phyloP scores from a whole-genome alignment of 345 rosid species.

The Linum trigynum region DNA sequence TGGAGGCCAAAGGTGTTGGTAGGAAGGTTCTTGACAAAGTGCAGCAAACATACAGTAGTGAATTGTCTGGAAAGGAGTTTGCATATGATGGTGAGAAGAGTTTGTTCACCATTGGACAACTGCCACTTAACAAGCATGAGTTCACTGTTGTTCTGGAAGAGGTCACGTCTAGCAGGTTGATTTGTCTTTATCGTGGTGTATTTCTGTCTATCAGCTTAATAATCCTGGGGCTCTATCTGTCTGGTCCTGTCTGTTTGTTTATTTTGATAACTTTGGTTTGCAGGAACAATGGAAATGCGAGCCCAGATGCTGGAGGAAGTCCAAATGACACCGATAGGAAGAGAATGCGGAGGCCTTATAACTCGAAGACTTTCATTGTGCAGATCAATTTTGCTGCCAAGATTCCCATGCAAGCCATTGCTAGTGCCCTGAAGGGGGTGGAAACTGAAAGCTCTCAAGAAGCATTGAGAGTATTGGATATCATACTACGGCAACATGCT shows the following conservation, averaged over 20 bases:
- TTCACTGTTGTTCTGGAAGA: conserved; percentile 77
- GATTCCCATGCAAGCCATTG: conserved; percentile 81
- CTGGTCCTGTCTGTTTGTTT: not conserved
- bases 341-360: conserved; percentile 51
- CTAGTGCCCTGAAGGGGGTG: conserved; percentile 65
- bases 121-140: conserved; percentile 14
- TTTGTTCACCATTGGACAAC: conserved; percentile 16
- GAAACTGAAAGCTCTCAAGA: conserved; percentile 68
- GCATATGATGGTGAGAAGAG: conserved; percentile 28
- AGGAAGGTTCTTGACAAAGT: conserved; percentile 30
- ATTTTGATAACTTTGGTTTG: conserved; percentile 5
- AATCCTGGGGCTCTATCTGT: no score
- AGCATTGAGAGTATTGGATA: conserved; percentile 72
- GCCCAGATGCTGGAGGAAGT: conserved; percentile 37
- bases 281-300: conserved; percentile 47
- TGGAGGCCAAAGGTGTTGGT: conserved; percentile 63
- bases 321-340: conserved; percentile 47
- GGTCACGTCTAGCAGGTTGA: conserved; percentile 49
- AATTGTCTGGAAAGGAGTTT: conserved; percentile 18
- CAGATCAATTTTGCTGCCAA: conserved; percentile 65
- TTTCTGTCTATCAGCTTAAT: not conserved
- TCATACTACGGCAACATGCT: conserved; percentile 78
- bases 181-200: not conserved
- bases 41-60: conserved; percentile 17
- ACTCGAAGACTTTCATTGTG: conserved; percentile 51